Evolutionary conservation across 176 grass and related monocot species (phyloP), one percentile per base, ranked within the genome.

Genomic region (Rhynchospora tenuis): DNA sequence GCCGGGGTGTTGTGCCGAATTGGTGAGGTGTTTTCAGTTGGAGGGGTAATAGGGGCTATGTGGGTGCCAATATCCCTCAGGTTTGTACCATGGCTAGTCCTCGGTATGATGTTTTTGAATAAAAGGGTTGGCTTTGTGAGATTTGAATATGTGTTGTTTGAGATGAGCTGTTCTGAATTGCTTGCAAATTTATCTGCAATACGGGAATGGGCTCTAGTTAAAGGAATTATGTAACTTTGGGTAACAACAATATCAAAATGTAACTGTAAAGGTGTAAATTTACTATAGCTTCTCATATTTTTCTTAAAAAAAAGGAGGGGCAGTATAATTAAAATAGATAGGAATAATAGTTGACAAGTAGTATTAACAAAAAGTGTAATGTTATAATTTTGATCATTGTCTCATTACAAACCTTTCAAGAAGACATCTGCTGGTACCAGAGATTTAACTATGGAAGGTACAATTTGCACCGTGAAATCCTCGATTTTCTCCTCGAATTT

Each of bases 131-230:
- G 88, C 50, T 91, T 92, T 60, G 89, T 89, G 22, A 86, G 91
- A 80, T 96, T 90, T 64, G 82, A 84, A 79, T 85, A 82, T 45
- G n/a, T 43, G 63, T 69, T 24, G 52, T 79, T 80, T 6, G 76
- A 29, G 56, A 42, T 2, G 3, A 68, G 15, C 62, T 69, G 75
- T 17, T 87, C 89, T 19, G 87, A 90, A 60, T 93, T 91, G 38
- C 93, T 90, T 4, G 97, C 92, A 83, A 93, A 99, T 79, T 96
- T 99, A 89, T 99, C 97, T 99, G 91, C 84, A 83, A 56, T 6
- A 17, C 46, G 55, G 1, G 52, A 60, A 50, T 57, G 80, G 38
- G 45, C 76, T 15, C 72, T 42, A 81, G 9, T 61, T 45, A 6
- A 23, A 81, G 58, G 3, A 62, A 11, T 38, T 38, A 85, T 19